phyloP scores from a whole-genome alignment of 345 rosid species.

The Eucalyptus shirleyi region DNA sequence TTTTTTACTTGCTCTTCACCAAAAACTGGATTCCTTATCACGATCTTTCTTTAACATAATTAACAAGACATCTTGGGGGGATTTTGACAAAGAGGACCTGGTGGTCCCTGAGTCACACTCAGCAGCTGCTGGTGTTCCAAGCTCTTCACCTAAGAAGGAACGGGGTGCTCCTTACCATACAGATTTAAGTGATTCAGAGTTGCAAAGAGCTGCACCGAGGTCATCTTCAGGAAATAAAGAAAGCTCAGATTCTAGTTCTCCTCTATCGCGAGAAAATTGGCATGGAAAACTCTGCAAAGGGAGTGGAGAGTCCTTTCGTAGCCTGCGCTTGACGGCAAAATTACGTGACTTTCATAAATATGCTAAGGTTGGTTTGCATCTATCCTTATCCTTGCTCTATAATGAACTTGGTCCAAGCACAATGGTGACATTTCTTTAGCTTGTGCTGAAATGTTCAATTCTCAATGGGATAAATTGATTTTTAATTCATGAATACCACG shows the following conservation, averaged over 20 bases:
- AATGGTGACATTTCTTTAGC: background rate
- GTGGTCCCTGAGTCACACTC: slow-evolving; percentile 52
- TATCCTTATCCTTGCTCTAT: background rate
- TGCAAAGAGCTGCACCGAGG: slow-evolving; percentile 37
- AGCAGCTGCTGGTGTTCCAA: slow-evolving; percentile 14
- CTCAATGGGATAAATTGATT: background rate
- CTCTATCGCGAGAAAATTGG: slow-evolving; percentile 67
- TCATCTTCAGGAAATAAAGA: slow-evolving; percentile 62
- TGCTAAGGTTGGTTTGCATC: slow-evolving; percentile 63
- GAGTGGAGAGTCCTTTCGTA: slow-evolving; percentile 55
- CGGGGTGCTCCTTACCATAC: slow-evolving; percentile 30
- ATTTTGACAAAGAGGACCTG: slow-evolving; percentile 70
- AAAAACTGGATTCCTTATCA: slow-evolving; percentile 64
- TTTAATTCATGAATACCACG: background rate
- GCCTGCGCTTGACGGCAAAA: slow-evolving; percentile 76
- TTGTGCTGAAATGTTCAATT: background rate
- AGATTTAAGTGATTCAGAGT: slow-evolving; percentile 59
- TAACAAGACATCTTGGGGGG: slow-evolving; percentile 43
- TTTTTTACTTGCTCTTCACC: slow-evolving; percentile 87
- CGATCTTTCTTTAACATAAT: slow-evolving; percentile 64
- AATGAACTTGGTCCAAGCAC: background rate
- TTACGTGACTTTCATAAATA: slow-evolving; percentile 91
- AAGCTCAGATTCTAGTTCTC: slow-evolving; percentile 44
- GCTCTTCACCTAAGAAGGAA: slow-evolving; percentile 49
- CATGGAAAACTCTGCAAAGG: slow-evolving; percentile 56